phyloP scores from a whole-genome alignment of 2,329 filamentous ascomycete species.

The Sordariomycetes sp. region DNA sequence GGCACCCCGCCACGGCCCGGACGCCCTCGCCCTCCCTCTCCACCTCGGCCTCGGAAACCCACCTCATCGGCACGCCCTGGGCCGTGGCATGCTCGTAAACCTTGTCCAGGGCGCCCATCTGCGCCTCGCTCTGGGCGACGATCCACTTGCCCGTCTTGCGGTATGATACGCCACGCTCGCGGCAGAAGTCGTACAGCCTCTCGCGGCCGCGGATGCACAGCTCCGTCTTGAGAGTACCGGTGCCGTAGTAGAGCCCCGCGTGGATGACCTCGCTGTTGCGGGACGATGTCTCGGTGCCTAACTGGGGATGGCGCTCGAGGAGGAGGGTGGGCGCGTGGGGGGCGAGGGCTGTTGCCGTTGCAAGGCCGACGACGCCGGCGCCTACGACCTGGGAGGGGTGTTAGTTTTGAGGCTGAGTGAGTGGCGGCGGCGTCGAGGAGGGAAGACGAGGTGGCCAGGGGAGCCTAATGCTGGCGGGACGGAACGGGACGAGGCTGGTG shows the following conservation, averaged over 20 bases:
- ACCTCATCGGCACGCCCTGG: constrained; percentile 57
- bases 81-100: constrained; percentile 29
- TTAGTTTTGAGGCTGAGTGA: neutral
- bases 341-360: constrained; percentile 65
- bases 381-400: constrained; percentile 36
- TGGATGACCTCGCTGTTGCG: constrained; percentile 96
- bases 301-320: constrained; percentile 64
- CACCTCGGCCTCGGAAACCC: constrained; percentile 49
- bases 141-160: constrained; percentile 85
- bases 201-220: constrained; percentile 72
- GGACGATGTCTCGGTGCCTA: constrained; percentile 73
- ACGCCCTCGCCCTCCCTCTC: constrained; percentile 22
- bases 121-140: constrained; percentile 68
- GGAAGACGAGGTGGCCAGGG: neutral
- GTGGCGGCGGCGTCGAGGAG: neutral
- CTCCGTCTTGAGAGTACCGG: constrained; percentile 63
- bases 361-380: constrained; percentile 64
- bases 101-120: constrained; percentile 51
- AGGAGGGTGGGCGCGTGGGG: constrained; percentile 58
- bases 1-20: constrained; percentile 56
- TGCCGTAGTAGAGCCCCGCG: constrained; percentile 84
- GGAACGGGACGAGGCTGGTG: neutral
- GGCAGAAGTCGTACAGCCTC: constrained; percentile 72
- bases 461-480: neutral
- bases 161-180: constrained; percentile 54